These are phyloP conservation scores for Calamus simplicifolius DNA, from an alignment of 176 grass and related monocot species.

Conservation along the genomic window DNA sequence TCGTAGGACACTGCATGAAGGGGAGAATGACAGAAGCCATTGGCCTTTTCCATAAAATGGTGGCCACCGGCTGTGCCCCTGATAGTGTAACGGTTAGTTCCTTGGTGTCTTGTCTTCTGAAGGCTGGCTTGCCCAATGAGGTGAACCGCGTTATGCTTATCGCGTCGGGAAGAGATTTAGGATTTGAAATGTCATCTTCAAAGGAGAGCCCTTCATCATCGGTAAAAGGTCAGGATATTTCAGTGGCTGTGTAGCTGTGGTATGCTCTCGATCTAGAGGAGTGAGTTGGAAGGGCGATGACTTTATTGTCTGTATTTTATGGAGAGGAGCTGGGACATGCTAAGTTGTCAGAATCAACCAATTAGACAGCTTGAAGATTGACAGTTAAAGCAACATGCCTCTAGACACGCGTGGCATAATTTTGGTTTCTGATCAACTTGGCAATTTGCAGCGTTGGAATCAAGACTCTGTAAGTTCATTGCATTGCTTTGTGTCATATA, in stretches of 20 bases:
- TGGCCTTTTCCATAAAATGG: conserved; percentile 61
- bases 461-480: no score
- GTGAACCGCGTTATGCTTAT: conserved; percentile 44
- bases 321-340: no score
- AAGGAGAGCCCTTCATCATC: conserved; percentile 36
- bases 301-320: no score
- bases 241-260: conserved; percentile 44
- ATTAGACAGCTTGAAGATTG: no score
- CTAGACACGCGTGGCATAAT: no score
- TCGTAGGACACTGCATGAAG: conserved; percentile 92
- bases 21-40: conserved; percentile 73
- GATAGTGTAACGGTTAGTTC: conserved; percentile 60
- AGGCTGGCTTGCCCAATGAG: conserved; percentile 80
- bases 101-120: conserved; percentile 77
- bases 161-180: conserved; percentile 11
- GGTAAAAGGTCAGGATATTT: conserved; percentile 44
- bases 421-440: no score
- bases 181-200: conserved; percentile 24
- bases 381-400: no score
- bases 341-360: no score
- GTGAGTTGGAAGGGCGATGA: no score
- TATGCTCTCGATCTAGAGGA: no score
- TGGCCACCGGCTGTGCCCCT: conserved; percentile 56
- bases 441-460: no score
- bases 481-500: no score